Conservation (phyloP, 768 basidiomycete species). For the Amanita molliuscula region DNA sequence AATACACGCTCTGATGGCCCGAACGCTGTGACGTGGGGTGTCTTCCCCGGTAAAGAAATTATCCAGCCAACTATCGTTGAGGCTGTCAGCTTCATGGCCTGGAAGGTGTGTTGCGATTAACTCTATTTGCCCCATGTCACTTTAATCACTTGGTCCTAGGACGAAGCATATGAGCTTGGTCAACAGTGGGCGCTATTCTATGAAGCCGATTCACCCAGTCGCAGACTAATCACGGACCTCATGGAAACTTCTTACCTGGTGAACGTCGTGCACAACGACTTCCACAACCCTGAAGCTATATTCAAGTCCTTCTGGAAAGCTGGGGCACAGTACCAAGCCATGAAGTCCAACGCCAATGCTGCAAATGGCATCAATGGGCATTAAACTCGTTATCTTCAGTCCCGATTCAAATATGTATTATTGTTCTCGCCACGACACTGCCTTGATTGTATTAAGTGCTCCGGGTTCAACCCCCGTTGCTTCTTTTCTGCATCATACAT, state of each 20-base stretch:
- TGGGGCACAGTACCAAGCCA: conserved; percentile 46
- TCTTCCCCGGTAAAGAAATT: conserved; percentile 96
- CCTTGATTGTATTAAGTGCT: conserved; percentile 17
- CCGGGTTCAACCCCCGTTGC: conserved; percentile 87
- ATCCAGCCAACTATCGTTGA: conserved; percentile 95
- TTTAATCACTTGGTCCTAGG: conserved; percentile 32
- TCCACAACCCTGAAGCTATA: conserved; percentile 75
- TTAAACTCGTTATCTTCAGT: conserved; percentile 10
- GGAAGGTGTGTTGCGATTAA: conserved; percentile 55
- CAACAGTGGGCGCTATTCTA: conserved; percentile 86
- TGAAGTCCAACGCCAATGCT: conserved; percentile 22
- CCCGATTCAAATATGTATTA: conserved; percentile 10
- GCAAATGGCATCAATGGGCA: conserved; percentile 39
- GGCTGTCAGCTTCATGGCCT: conserved; percentile 96
- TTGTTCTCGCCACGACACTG: conserved; percentile 9
- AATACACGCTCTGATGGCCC: conserved; percentile 94
- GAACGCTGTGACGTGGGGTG: conserved; percentile 98
- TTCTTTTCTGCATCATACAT: conserved; percentile 14
- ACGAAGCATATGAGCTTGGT: conserved; percentile 91
- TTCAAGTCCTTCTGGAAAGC: conserved; percentile 81
- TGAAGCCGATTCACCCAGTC: conserved; percentile 63
- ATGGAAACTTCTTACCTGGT: conserved; percentile 83
- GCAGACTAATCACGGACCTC: conserved; percentile 63
- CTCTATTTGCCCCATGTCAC: background rate
- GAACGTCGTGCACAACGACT: conserved; percentile 95